Evolutionary conservation across 2,329 filamentous ascomycete genomes (phyloP).

Genomic region (Cryphonectria radicalis): DNA sequence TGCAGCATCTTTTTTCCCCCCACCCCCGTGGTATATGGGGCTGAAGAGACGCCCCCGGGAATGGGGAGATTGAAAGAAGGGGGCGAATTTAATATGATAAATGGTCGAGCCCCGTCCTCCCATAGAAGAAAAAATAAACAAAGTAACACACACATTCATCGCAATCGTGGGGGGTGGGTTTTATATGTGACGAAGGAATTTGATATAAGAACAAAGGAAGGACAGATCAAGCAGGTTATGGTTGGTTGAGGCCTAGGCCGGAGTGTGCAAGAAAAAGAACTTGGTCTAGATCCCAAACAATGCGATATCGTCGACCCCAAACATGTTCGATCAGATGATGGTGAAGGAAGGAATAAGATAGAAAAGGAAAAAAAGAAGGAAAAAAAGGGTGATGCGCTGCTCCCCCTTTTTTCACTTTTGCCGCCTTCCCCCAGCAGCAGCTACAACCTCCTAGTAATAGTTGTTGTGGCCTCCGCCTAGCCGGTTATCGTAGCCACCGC

Average conservation of each 20-base stretch:
- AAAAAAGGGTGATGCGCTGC: conserved; percentile 6
- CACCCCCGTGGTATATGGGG: conserved; percentile 23
- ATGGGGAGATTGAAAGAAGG: not conserved
- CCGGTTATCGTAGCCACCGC: conserved; percentile 18
- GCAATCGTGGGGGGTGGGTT: conserved; percentile 25
- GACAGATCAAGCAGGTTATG: conserved; percentile 14
- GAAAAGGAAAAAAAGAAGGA: not conserved
- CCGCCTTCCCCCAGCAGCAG: not conserved
- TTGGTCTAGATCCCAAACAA: not conserved
- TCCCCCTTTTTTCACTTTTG: not conserved
- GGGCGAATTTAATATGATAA: not conserved
- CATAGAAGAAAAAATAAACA: not conserved
- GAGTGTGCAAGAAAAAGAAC: not conserved
- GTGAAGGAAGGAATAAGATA: not conserved
- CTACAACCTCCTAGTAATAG: conserved; percentile 7
- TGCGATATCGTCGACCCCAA: not conserved
- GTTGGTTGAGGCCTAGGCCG: not conserved
- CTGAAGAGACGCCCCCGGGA: not conserved
- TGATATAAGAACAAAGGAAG: conserved; percentile 26
- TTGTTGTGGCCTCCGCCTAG: conserved; percentile 15
- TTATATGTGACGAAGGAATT: conserved; percentile 23
- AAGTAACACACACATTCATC: conserved; percentile 27
- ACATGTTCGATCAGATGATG: not conserved
- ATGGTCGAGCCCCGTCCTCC: not conserved
- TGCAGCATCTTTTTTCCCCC: not conserved